These are phyloP conservation scores for Suhomyces bokatorum DNA, from an alignment of 1,139 yeast species.

Conservation along the genomic window DNA sequence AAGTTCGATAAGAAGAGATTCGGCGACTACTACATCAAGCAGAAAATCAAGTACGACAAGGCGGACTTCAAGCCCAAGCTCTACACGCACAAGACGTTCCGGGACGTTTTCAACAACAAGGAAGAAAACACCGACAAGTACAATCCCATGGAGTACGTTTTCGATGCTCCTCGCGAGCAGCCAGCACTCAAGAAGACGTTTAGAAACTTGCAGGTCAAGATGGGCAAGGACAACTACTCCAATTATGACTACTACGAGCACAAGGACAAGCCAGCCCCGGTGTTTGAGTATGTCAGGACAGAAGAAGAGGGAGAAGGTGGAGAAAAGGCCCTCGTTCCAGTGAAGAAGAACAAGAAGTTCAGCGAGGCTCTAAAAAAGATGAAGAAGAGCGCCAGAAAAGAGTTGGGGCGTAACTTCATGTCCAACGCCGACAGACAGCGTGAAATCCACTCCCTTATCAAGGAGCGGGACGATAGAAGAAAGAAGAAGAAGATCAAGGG, in stretches of 20 bases:
- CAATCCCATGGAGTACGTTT: constrained; percentile 46
- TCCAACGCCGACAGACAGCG: constrained; percentile 29
- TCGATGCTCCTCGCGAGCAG: constrained; percentile 29
- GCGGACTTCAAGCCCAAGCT: constrained; percentile 38
- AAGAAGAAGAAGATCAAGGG: constrained; percentile 7
- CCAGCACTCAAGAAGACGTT: constrained; percentile 31
- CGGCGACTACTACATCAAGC: constrained; percentile 41
- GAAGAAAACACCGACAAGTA: constrained; percentile 33
- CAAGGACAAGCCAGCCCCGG: constrained; percentile 14
- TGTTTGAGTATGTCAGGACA: constrained; percentile 7
- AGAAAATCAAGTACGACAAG: constrained; percentile 36
- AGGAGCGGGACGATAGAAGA: constrained; percentile 14
- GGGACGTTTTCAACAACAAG: constrained; percentile 39
- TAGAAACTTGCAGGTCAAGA: constrained; percentile 29
- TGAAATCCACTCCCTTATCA: constrained; percentile 19
- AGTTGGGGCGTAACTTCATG: constrained; percentile 34
- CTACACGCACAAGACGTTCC: constrained; percentile 45
- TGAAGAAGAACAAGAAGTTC: constrained; percentile 28
- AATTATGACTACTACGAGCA: constrained; percentile 41
- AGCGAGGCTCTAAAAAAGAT: constrained; percentile 28
- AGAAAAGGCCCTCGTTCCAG: constrained; percentile 1
- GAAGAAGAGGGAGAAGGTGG: constrained; percentile 13
- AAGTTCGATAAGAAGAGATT: constrained; percentile 7
- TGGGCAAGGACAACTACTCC: constrained; percentile 36
- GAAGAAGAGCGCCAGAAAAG: constrained; percentile 30